Conservation (phyloP, 164 flowering plant genomes). For the Vitis amurensis region DNA sequence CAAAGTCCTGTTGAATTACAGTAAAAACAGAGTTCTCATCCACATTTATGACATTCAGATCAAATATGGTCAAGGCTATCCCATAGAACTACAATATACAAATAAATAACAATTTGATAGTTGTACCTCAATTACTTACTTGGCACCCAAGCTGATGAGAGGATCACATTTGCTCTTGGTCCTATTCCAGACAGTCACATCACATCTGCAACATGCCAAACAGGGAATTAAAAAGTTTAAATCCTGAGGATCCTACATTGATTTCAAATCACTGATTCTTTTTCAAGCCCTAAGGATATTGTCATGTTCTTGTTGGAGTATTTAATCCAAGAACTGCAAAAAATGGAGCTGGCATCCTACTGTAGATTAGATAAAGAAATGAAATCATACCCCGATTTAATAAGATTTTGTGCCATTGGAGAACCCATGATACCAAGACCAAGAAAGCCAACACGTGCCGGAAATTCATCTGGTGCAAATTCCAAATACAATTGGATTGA, state of each 20-base stretch:
- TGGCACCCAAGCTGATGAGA: constrained; percentile 84
- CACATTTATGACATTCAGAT: neutral
- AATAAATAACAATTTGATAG: neutral
- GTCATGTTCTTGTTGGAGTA: too few species aligned
- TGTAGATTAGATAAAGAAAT: neutral
- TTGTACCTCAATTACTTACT: constrained; percentile 41
- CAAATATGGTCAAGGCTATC: neutral
- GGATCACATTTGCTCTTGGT: constrained; percentile 95
- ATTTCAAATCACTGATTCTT: too few species aligned
- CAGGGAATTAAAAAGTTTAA: neutral
- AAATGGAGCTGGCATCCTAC: neutral
- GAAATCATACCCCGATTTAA: constrained; percentile 75
- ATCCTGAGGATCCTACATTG: too few species aligned
- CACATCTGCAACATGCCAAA: constrained; percentile 54
- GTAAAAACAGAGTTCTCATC: neutral
- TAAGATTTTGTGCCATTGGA: constrained; percentile 92
- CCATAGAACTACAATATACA: neutral
- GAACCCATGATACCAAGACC: constrained; percentile 97
- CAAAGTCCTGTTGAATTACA: too few species aligned
- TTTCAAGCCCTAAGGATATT: too few species aligned
- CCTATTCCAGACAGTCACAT: constrained; percentile 94
- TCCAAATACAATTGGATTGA: neutral
- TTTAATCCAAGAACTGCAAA: neutral
- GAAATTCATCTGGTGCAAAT: constrained; percentile 35
- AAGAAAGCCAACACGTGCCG: constrained; percentile 64